A percentile compares a stretch with the other conserved stretches of the same genome.
phyloP scores from a whole-genome alignment of 805 yeast species.

The Saturnispora dispora region DNA sequence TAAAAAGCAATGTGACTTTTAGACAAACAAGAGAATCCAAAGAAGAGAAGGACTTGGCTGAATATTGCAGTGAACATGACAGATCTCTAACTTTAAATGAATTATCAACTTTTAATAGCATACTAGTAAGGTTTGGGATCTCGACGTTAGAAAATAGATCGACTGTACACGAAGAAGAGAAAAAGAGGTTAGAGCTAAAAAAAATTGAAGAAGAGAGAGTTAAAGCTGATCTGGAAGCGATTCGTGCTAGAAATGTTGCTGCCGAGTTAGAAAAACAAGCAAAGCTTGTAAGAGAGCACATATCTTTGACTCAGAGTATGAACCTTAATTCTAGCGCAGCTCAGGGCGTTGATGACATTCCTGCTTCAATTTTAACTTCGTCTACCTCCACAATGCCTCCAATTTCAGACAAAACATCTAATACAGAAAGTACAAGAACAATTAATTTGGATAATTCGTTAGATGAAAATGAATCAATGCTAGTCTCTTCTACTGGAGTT shows the following conservation, averaged over 20 bases:
- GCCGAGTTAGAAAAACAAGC: conserved; percentile 6
- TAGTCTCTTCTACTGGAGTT: neutral
- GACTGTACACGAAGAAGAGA: neutral
- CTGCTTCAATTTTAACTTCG: neutral
- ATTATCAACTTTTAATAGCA: conserved; percentile 6
- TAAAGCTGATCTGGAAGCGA: conserved; percentile 1
- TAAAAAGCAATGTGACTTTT: conserved; percentile 2
- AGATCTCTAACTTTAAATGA: conserved; percentile 4
- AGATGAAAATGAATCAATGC: neutral
- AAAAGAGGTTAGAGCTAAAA: neutral
- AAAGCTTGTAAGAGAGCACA: neutral
- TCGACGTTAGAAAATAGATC: neutral
- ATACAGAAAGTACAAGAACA: too few relatives aligned
- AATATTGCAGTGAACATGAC: conserved; percentile 9
- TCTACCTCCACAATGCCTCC: neutral
- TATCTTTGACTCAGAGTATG: neutral
- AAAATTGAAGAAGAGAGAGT: neutral
- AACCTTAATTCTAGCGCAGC: neutral
- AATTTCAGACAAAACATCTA: neutral
- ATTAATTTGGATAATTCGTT: too few relatives aligned
- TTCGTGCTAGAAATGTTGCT: neutral
- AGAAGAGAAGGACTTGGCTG: conserved; percentile 13
- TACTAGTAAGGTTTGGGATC: conserved; percentile 4
- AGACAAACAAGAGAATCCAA: conserved; percentile 13
- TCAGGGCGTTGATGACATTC: neutral